Evolutionary conservation across 225 moss, liverwort and hornwort genomes (phyloP).

Genomic region (Straminergon stramineum): DNA sequence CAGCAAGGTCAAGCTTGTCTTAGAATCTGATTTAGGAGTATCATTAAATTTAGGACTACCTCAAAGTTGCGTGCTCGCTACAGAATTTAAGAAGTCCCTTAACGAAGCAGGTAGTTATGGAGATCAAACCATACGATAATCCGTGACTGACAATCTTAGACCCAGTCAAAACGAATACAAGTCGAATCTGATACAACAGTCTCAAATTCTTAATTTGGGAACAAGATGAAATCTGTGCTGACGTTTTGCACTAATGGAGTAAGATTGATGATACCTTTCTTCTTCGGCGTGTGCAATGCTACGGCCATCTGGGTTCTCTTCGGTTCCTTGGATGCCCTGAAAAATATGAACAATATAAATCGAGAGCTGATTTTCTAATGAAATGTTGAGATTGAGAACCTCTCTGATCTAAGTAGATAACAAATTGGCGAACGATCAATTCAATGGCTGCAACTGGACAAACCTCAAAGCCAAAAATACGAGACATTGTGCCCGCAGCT

Average conservation of each 20-base stretch:
- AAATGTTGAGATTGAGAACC: background rate
- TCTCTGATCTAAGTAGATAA: background rate
- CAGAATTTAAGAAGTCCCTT: background rate
- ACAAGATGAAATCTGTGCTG: background rate
- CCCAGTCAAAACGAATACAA: background rate
- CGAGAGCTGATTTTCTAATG: background rate
- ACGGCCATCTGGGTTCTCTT: slow-evolving; percentile 70
- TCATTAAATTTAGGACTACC: background rate
- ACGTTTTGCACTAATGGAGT: background rate
- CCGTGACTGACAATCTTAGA: background rate
- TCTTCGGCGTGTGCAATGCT: slow-evolving; percentile 70
- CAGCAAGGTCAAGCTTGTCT: background rate
- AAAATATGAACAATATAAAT: background rate
- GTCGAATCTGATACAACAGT: background rate
- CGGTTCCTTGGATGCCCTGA: slow-evolving; percentile 63
- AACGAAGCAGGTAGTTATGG: background rate
- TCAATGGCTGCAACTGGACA: background rate
- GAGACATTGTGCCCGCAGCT: slow-evolving; percentile 74
- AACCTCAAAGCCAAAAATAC: slow-evolving; percentile 58
- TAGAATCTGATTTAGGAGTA: background rate
- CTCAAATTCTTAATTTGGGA: background rate
- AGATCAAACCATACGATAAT: background rate
- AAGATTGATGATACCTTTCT: slow-evolving; percentile 53
- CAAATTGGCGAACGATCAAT: background rate
- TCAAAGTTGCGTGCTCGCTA: background rate